Evolutionary conservation across 345 rosid genomes (phyloP).

Genomic region (Murraya paniculata): DNA sequence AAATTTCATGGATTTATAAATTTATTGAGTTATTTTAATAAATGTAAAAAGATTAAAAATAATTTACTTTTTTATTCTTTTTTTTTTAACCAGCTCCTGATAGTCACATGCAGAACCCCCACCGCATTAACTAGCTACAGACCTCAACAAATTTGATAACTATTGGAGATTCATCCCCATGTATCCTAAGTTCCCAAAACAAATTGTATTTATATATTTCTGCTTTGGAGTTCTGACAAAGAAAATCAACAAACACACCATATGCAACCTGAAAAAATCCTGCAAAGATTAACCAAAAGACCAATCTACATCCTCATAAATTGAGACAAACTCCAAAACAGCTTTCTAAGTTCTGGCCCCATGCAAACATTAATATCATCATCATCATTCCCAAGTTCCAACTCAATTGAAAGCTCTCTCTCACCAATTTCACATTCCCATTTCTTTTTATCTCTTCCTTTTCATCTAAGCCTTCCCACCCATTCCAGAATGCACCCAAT

Average conservation of each 20-base stretch:
- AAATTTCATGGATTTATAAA: too few relatives aligned
- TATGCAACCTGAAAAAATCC: background rate
- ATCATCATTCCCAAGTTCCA: conserved; percentile 31
- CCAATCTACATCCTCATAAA: background rate
- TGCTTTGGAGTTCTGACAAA: background rate
- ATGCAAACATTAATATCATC: conserved; percentile 24
- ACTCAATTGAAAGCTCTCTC: conserved; percentile 56
- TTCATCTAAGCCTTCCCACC: conserved; percentile 10
- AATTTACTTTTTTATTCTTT: too few relatives aligned
- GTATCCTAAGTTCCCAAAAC: background rate
- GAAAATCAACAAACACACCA: background rate
- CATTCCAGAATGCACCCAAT: background rate
- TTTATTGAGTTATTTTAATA: too few relatives aligned
- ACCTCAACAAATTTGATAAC: too few relatives aligned
- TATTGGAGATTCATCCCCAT: background rate
- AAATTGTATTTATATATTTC: background rate
- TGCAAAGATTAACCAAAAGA: background rate
- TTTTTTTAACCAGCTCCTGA: too few relatives aligned
- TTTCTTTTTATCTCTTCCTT: conserved; percentile 13
- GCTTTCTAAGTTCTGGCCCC: background rate
- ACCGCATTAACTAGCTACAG: too few relatives aligned
- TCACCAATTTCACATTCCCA: conserved; percentile 24
- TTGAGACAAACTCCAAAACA: background rate
- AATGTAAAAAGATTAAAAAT: too few relatives aligned
- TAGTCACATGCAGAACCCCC: too few relatives aligned